Evolutionary conservation across 257 asterid species (phyloP).

Genomic region (Eucommia ulmoides): DNA sequence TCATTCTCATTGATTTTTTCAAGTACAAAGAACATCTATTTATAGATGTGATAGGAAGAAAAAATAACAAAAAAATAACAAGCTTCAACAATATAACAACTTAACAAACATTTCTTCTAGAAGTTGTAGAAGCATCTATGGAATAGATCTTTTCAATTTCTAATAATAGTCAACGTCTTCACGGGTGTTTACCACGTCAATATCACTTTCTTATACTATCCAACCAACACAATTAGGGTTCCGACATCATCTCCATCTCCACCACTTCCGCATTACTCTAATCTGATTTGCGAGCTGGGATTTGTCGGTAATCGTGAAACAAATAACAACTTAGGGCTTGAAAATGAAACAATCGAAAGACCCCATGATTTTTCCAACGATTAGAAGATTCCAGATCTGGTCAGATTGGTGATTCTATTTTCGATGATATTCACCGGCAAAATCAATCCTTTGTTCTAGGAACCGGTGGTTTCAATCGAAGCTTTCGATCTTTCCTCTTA

Average conservation of each 20-base stretch:
- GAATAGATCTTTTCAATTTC: no score
- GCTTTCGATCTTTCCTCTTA: conserved; percentile 79
- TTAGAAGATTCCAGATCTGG: conserved; percentile 22
- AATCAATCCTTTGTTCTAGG: conserved; percentile 76
- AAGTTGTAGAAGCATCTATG: no score
- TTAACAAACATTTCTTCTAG: no score
- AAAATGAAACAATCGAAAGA: not conserved
- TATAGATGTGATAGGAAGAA: no score
- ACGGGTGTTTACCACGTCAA: conserved; percentile 51
- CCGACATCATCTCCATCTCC: no score
- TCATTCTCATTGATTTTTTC: no score
- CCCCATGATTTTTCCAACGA: conserved; percentile 7
- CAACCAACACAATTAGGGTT: conserved; percentile 1
- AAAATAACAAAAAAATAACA: no score
- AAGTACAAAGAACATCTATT: no score
- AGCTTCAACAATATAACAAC: no score
- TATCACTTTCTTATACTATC: conserved; percentile 46
- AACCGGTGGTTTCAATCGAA: conserved; percentile 72
- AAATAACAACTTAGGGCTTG: not conserved
- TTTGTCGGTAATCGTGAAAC: conserved; percentile 1
- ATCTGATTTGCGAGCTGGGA: conserved; percentile 13
- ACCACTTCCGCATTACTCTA: conserved; percentile 3
- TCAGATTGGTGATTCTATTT: conserved; percentile 66
- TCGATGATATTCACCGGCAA: conserved; percentile 79
- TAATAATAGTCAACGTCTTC: conserved; percentile 39